Evolutionary conservation across 495 filamentous ascomycete species (phyloP).

Genomic region (Tuber magnatum): DNA sequence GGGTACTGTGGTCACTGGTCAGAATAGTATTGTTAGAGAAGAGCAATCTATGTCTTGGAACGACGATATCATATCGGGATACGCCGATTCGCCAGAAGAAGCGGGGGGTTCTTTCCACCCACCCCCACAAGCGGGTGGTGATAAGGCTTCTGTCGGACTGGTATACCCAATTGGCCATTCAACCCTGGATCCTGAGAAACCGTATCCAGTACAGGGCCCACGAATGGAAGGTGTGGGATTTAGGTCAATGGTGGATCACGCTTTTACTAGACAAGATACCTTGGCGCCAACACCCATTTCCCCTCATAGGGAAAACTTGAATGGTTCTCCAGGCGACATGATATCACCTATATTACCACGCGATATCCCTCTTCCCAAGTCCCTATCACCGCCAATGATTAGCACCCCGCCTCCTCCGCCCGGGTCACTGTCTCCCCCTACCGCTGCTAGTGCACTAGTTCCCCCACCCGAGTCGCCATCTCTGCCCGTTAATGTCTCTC

Average conservation of each 20-base stretch:
- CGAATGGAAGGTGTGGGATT: conserved; percentile 18
- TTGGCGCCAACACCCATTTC: conserved; percentile 17
- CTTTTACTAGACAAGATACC: conserved; percentile 30
- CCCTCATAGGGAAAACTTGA: conserved; percentile 6
- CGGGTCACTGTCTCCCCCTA: neutral
- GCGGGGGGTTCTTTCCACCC: neutral
- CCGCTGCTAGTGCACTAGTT: conserved; percentile 13
- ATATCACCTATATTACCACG: neutral
- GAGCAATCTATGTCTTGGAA: conserved; percentile 23
- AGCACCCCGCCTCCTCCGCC: conserved; percentile 14
- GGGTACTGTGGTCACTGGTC: neutral
- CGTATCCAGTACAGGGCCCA: neutral
- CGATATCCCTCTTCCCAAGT: conserved; percentile 9
- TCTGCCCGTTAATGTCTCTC: conserved; percentile 1
- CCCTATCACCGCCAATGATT: conserved; percentile 6
- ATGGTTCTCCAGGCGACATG: neutral
- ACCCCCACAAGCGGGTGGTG: neutral
- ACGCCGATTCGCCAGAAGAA: conserved; percentile 22
- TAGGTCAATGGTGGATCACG: conserved; percentile 26
- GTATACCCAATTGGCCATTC: neutral
- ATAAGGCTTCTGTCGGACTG: neutral
- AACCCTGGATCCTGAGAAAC: neutral
- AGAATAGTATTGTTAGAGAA: neutral
- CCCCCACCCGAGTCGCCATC: conserved; percentile 11
- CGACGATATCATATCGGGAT: conserved; percentile 36